phyloP scores from a whole-genome alignment of 2,329 filamentous ascomycete species.

The Colletotrichum spinosum region DNA sequence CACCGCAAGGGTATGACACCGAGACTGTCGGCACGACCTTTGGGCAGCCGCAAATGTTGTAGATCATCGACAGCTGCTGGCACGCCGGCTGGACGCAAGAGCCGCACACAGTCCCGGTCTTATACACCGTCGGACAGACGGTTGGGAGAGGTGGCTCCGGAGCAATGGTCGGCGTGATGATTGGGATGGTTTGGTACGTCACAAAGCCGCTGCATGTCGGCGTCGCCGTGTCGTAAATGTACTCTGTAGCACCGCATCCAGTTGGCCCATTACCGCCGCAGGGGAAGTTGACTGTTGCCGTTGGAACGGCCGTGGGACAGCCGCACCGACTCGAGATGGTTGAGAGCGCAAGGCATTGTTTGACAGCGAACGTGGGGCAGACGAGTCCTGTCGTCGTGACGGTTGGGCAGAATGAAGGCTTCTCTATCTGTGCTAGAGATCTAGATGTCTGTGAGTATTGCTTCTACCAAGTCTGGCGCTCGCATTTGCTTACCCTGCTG shows the following conservation, averaged over 20 bases:
- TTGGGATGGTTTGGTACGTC: background rate
- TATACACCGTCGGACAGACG: slow-evolving; percentile 25
- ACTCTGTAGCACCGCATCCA: slow-evolving; percentile 30
- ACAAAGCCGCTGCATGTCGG: background rate
- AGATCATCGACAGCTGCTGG: slow-evolving; percentile 16
- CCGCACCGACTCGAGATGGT: slow-evolving; percentile 40
- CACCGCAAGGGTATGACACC: slow-evolving; percentile 18
- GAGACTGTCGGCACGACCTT: slow-evolving; percentile 21
- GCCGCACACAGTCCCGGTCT: slow-evolving; percentile 15
- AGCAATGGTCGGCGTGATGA: background rate
- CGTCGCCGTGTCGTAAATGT: slow-evolving; percentile 20
- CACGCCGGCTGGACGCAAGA: slow-evolving; percentile 22
- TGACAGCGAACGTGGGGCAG: slow-evolving; percentile 24
- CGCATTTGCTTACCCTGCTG: too few species aligned
- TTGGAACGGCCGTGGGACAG: slow-evolving; percentile 41
- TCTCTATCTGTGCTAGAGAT: background rate
- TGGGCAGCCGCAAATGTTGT: slow-evolving; percentile 27
- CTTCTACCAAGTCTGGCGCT: too few species aligned
- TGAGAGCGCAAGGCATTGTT: slow-evolving; percentile 39
- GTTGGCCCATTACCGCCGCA: slow-evolving; percentile 37
- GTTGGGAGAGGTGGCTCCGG: slow-evolving; percentile 1
- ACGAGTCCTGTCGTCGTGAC: slow-evolving; percentile 39
- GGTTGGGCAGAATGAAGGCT: slow-evolving; percentile 37
- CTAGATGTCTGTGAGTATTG: background rate
- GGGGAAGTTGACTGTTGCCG: slow-evolving; percentile 38